Conservation (phyloP, 768 basidiomycete genomes). For the Tricholoma matsutake region DNA sequence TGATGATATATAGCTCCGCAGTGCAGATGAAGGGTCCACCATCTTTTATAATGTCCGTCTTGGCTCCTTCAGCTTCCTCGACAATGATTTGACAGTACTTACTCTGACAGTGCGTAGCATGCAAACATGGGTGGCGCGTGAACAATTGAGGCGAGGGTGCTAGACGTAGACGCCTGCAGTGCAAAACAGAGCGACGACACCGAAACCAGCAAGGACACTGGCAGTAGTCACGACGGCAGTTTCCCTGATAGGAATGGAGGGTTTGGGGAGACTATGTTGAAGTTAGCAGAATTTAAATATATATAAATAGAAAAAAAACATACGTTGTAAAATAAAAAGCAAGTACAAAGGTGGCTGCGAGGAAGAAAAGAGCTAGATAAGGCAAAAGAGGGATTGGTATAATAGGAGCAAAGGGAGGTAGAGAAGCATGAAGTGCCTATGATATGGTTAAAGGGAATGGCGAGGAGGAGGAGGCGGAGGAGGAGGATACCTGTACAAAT, state of each 20-base stretch:
- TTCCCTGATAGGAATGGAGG: conserved; percentile 60
- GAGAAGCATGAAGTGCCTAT: conserved; percentile 58
- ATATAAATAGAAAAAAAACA: conserved; percentile 25
- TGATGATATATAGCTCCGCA: conserved; percentile 55
- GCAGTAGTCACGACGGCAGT: conserved; percentile 66
- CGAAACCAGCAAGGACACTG: conserved; percentile 81
- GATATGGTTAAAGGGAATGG: not conserved
- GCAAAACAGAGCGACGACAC: conserved; percentile 88
- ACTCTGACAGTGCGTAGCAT: conserved; percentile 59
- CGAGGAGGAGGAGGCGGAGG: conserved; percentile 5
- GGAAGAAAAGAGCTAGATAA: conserved; percentile 68
- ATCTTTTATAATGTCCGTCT: conserved; percentile 86
- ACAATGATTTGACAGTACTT: conserved; percentile 8
- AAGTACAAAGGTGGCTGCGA: conserved; percentile 75
- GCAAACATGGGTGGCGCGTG: conserved; percentile 79
- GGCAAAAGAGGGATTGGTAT: conserved; percentile 69
- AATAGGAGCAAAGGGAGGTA: conserved; percentile 70
- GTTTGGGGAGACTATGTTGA: conserved; percentile 82
- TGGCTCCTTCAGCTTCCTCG: not conserved
- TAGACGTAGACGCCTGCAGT: conserved; percentile 82
- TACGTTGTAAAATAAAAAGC: conserved; percentile 91
- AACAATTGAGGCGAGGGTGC: conserved; percentile 52
- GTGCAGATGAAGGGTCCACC: conserved; percentile 93
- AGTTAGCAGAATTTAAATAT: conserved; percentile 1
- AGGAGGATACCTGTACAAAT: conserved; percentile 43